Evolutionary conservation across 148 eudicot species (phyloP), one percentile per base, ranked within the genome.

Genomic region (Polygonum maritimum): DNA sequence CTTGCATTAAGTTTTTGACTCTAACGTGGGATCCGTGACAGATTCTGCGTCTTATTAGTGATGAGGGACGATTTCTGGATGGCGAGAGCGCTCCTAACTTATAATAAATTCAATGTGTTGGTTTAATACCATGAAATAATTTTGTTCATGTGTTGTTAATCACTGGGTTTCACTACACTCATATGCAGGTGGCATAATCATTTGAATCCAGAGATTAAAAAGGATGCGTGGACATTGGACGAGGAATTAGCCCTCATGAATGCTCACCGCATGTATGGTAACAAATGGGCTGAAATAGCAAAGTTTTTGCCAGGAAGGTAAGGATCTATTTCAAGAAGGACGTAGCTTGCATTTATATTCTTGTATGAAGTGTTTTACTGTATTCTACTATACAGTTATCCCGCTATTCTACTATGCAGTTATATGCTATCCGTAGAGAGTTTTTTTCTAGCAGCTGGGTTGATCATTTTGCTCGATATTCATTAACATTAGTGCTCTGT

Each of bases 261-360:
- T 75, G 96, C 96, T 51, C 96, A 87, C 77, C 79, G 80, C 65
- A 45, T 75, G 33, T 75, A 91, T 83, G 96, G 96, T 71, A 91
- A 91, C 82, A 89, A 81, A 82, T 91, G 96, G 96, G 92, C 96
- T 81, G 96, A 91, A 87, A 87, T 91, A 75, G 90, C 92, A 12
- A 91, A 83, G 78, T 83, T 86, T 71, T 80, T 91, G 73, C 92
- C 89, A 48, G 96, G 96, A 82, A 91, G 96, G 96, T 89, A 86
- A 4, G 41, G 1, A 58, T 15, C 26, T 54, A 4, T 2, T 57
- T 57, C 33, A 8, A 57, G 26, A 21, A 57, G 63, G 21, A 19
- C 21, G 11, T 33, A 26, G 16, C 14, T 31, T 63, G 33, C 69
- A 63, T 63, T 12, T 63, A 12, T 63, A 2, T 31, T 57, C 11